Percentiles rank a stretch among this genome's conserved stretches.
Evolutionary conservation across 2,329 filamentous ascomycete genomes (phyloP).

Genomic region (Ilyonectria robusta): DNA sequence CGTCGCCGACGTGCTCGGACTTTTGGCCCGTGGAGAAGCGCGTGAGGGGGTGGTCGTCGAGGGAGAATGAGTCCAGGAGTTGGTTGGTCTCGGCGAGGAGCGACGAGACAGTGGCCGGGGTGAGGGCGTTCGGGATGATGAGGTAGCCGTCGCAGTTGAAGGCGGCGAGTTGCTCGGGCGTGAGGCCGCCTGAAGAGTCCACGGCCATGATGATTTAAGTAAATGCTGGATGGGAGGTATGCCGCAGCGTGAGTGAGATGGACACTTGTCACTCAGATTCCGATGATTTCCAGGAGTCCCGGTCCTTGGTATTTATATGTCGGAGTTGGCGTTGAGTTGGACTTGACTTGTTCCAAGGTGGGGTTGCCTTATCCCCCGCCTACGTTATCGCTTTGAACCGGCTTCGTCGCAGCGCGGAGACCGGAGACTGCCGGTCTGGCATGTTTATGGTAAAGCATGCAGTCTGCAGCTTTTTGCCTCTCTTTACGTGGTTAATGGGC

Average conservation of each 20-base stretch:
- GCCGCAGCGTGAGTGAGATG: neutral
- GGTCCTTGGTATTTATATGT: neutral
- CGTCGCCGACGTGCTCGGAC: conserved; percentile 87
- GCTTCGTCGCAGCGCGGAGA: conserved; percentile 28
- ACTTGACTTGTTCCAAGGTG: conserved; percentile 31
- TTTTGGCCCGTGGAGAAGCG: conserved; percentile 89
- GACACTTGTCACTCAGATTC: conserved; percentile 2
- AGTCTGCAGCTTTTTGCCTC: neutral
- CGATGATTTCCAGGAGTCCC: neutral
- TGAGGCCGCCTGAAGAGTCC: conserved; percentile 68
- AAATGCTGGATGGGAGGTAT: neutral
- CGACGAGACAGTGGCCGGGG: conserved; percentile 72
- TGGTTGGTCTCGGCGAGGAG: conserved; percentile 82
- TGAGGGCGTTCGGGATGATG: conserved; percentile 84
- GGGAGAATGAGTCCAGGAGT: conserved; percentile 81
- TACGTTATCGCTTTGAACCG: conserved; percentile 28
- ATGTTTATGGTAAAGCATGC: neutral
- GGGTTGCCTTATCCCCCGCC: conserved; percentile 41
- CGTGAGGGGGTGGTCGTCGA: conserved; percentile 92
- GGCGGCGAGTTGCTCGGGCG: conserved; percentile 76
- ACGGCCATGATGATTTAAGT: conserved; percentile 32
- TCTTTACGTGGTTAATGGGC: neutral
- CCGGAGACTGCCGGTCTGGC: conserved; percentile 23
- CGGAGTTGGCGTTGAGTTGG: conserved; percentile 29
- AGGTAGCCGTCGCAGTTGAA: conserved; percentile 93